phyloP scores from a whole-genome alignment of 768 basidiomycete genomes.

The Tricholoma sp. region DNA sequence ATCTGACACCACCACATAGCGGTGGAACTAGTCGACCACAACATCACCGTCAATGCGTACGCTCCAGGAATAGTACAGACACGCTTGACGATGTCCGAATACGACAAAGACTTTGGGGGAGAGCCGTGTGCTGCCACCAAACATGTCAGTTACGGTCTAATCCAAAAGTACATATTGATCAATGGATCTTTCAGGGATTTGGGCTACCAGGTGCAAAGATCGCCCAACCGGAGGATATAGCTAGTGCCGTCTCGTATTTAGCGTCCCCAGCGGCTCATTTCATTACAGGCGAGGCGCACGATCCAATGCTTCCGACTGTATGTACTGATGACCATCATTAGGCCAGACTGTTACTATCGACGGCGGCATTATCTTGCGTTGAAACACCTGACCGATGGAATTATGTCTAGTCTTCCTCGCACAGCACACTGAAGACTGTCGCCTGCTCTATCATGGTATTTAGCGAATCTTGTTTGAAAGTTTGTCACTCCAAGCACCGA shows the following conservation, averaged over 20 bases:
- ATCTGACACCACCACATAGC: neutral
- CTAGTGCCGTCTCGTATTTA: conserved; percentile 29
- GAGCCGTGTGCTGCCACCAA: no score
- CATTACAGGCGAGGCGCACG: conserved; percentile 23
- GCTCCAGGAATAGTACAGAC: neutral
- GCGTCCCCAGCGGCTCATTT: conserved; percentile 29
- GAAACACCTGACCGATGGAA: no score
- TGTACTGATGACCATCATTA: neutral
- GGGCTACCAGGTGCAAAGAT: conserved; percentile 12
- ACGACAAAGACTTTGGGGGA: no score
- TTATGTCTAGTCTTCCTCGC: no score
- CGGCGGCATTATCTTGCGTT: conserved; percentile 1
- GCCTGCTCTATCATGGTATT: no score
- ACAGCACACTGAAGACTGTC: no score
- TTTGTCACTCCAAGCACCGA: no score
- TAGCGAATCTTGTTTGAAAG: no score
- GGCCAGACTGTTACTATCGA: conserved; percentile 10
- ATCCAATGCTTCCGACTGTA: neutral
- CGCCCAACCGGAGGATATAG: conserved; percentile 28
- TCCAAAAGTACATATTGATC: neutral
- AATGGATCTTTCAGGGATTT: neutral
- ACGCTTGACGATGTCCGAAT: neutral
- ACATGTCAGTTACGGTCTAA: neutral
- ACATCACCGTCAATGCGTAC: no score
- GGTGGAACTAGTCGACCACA: neutral